Conservation (phyloP, 495 filamentous ascomycete genomes). For the Podospora anserina region DNA sequence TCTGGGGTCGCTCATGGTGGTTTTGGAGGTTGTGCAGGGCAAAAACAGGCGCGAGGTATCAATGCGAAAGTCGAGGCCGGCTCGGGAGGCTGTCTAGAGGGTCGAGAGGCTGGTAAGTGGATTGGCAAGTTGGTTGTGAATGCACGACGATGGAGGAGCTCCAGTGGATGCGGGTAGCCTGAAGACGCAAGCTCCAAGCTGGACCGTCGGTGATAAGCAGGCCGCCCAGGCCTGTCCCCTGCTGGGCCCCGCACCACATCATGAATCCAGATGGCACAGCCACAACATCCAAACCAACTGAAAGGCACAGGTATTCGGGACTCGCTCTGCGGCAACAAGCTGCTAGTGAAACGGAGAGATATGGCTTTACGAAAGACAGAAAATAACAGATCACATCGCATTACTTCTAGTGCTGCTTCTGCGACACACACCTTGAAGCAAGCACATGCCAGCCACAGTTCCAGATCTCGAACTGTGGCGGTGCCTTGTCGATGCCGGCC, state of each 20-base stretch:
- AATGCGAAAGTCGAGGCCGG: conserved; percentile 22
- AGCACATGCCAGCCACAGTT: neutral
- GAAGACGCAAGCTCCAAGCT: conserved; percentile 28
- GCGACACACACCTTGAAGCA: neutral
- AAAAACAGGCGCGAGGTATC: conserved; percentile 6
- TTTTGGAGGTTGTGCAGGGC: neutral
- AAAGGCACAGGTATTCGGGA: neutral
- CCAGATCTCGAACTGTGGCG: conserved; percentile 14
- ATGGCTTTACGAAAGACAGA: neutral
- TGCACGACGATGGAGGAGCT: conserved; percentile 17
- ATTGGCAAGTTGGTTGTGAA: conserved; percentile 17
- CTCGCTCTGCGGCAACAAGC: neutral
- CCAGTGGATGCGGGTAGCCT: conserved; percentile 23
- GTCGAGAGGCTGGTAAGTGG: conserved; percentile 6
- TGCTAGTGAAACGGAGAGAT: neutral
- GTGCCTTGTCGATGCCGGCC: neutral
- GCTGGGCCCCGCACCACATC: conserved; percentile 21
- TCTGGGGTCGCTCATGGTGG: conserved; percentile 70
- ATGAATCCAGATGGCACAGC: conserved; percentile 20
- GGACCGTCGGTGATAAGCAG: conserved; percentile 15
- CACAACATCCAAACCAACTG: conserved; percentile 24
- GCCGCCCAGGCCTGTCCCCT: conserved; percentile 14
- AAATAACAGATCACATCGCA: neutral
- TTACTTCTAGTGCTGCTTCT: neutral
- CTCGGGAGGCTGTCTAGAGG: conserved; percentile 15